Evolutionary conservation across 2,329 filamentous ascomycete genomes (phyloP), one percentile per base, ranked within the genome.

Genomic region (Zelopaecilomyces penicillatus): DNA sequence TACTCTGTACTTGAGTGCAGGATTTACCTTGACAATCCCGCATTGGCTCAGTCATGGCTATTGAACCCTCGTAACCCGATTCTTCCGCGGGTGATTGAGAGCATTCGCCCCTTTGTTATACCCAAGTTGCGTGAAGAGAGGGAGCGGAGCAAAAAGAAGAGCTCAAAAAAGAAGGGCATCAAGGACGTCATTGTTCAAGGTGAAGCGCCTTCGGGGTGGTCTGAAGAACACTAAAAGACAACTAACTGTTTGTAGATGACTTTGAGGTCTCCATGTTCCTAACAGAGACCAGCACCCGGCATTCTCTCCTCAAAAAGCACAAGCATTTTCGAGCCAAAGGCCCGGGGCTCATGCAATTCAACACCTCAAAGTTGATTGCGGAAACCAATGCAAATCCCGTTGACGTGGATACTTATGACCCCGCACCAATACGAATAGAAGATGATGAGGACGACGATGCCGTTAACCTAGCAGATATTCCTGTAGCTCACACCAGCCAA

Each of bases 251-350:
- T 37, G 44, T 55, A 93, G 91, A 96, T 64, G 91, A 95, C 54
- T 98, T 96, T 60, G 89, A 97, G 60, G 88, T 96, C 10, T 87
- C 89, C 33, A 85, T 98, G 52, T 97, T 96, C 66, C 72, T 98
- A 52, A 94, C 87, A 38, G 87, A 95, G 63, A 85, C 85, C 6
- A 82, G 79, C 42, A 90, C 85, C 3, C 80, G 89, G 10, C 93
- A 97, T 68, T 86, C 88, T 31, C 71, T 98, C 33, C 75, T 97
- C 46, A 85, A 82, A 45, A 95, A 93, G 63, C 82, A 87, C 56
- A 96, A 95, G 66, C 75, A 79, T 12, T 89, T 89, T 53, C 73
- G 76, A 47, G 76, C 82, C 46, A 78, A 72, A 39, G 63, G 67
- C 0, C 70, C 73, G 44, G 66, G 66, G 1, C 72, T 67, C 54